Base-by-base conservation (phyloP, 2,329 filamentous ascomycete species). In the Hymenotorrendiella dingleyae region DNA sequence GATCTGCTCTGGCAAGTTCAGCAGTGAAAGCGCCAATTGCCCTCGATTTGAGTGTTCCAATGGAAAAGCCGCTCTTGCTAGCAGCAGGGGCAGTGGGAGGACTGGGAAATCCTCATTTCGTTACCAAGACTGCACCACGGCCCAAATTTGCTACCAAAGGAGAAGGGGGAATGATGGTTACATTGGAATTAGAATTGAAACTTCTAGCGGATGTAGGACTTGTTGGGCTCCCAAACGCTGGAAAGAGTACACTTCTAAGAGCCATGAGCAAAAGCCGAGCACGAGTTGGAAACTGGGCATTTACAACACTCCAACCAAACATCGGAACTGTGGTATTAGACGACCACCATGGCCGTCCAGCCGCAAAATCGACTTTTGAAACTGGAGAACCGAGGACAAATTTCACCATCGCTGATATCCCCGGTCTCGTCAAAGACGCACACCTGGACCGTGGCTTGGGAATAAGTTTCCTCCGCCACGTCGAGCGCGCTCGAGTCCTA, bases 321-420 rank as follows among this genome's bases (percentile, higher is more conserved):
- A 94, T 98, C 42, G 93, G 93, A 38, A 98, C 93, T 1, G 88
- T 98, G 6, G 84, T 97, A 11, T 76, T 98, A 9, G 93, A 98
- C 63, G 79, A 90, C 61, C 78, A 93, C 67, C 82, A 80, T 45
- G 88, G 90, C 2, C 79, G 86, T 0, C 87, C 89, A 1, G 43
- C 67, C 5, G 63, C 50, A 56, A 65, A 56, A 52, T 61, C 58
- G 55, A 66, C 55, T 14, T 69, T 59, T 55, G 70, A 62, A 62
- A 71, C 63, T 66, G 73, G 35, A 57, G 74, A 66, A 60, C 68
- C 76, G 1, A 76, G 89, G 24, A 88, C 84, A 1, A 81, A 85
- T 44, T 95, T 97, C 64, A 94, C 87, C 7, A 84, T 98, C 46
- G 93, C 93, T 12, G 93, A 98, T 62, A 97, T 98, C 44, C 93